Evolutionary conservation across 306 rosid species (phyloP), one percentile per base, ranked within the genome.

Genomic region (Potentilla sterilis): DNA sequence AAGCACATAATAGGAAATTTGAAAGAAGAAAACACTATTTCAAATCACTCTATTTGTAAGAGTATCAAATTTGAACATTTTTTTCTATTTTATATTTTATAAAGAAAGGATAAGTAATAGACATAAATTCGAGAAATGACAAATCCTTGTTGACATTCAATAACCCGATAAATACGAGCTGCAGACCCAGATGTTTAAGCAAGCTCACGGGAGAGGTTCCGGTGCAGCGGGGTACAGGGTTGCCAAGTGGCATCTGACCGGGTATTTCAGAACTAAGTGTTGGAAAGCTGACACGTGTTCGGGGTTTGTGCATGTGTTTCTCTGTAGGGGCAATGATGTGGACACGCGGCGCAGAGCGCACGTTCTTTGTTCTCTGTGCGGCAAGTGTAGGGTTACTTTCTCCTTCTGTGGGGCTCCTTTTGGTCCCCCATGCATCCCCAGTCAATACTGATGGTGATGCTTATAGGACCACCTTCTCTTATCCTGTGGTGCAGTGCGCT

Each of bases 291-390:
- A 79, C 82, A 82, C 83, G 85, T 83, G 88, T 52, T 3, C 35
- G 2, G 35, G 41, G 65, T 71, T 42, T 78, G 62, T 79, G 87
- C 89, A 86, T 83, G 81, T 84, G 85, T 82, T 82, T 77, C 84
- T 37, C 84, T 37, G 84, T 64, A 81, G 42, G 76, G 76, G 79
- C 84, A 83, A 81, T 83, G 87, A 86, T 77, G 82, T 81, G 71
- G 83, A 85, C 85, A 75, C 74, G 75, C 47, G 47, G 82, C 49
- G 14, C 43, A 21, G 75, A 21, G 75, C 62, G 62, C 78, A 73
- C 69, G 82, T 79, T 73, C 70, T 14, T 14, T 72, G 19, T 54
- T 18, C 54, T 49, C n/a, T 52, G 59, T 41, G 40, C 59, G 19
- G 59, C 59, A 19, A 19, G 11, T 19, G 11, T 52, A 54, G 59